Conservation (phyloP, 1,139 yeast genomes). For the Entelexis paramagnoliae region DNA sequence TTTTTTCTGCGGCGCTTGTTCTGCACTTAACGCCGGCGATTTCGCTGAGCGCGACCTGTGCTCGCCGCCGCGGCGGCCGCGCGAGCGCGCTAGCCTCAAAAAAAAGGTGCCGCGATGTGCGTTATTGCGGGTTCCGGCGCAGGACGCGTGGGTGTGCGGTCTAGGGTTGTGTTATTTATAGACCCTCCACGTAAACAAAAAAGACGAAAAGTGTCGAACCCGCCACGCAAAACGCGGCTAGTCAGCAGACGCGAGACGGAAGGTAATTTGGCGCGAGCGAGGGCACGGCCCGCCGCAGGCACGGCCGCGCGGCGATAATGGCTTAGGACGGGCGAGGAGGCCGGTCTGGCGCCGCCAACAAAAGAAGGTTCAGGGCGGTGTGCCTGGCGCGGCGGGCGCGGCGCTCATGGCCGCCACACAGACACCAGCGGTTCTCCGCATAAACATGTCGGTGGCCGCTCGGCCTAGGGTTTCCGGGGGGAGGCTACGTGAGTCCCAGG, state of each 20-base stretch:
- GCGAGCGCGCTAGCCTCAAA: too few relatives aligned
- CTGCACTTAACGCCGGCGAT: too few relatives aligned
- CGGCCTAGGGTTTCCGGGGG: not conserved
- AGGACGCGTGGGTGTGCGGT: not conserved
- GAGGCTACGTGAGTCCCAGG: not conserved
- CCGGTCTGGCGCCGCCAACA: too few relatives aligned
- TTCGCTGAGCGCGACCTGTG: too few relatives aligned
- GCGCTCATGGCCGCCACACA: too few relatives aligned
- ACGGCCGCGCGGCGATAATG: too few relatives aligned
- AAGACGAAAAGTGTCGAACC: not conserved
- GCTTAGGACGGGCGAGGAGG: too few relatives aligned
- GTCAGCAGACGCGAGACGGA: not conserved
- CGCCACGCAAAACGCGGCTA: not conserved
- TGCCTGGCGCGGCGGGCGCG: too few relatives aligned
- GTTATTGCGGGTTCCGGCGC: not conserved
- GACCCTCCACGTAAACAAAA: conserved; percentile 6
- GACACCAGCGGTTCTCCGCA: too few relatives aligned
- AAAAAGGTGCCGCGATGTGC: not conserved
- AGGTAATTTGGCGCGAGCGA: not conserved
- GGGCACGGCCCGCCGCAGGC: not conserved
- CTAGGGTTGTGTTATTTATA: not conserved
- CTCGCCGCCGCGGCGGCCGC: too few relatives aligned
- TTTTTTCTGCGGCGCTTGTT: too few relatives aligned
- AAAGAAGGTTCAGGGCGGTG: too few relatives aligned
- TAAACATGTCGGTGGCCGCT: not conserved